Conservation (phyloP, 495 filamentous ascomycete species). For the Pyronema domesticum region DNA sequence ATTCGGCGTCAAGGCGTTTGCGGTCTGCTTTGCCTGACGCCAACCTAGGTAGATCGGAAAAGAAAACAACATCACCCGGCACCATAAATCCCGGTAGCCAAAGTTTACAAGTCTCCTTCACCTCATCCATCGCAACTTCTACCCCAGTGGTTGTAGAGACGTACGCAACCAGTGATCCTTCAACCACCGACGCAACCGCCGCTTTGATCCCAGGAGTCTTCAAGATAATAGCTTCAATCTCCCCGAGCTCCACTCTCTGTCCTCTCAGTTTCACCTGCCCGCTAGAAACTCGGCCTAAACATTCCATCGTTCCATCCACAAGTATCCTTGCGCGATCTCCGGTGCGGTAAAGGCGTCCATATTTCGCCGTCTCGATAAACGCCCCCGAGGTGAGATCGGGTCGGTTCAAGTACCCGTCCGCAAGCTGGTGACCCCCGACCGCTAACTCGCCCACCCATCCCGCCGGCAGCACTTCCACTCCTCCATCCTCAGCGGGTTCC, state of each 20-base stretch:
- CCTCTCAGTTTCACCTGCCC: slow-evolving; percentile 73
- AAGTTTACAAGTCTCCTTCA: slow-evolving; percentile 40
- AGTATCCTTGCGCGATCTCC: slow-evolving; percentile 63
- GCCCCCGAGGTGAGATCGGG: slow-evolving; percentile 54
- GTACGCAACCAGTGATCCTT: slow-evolving; percentile 47
- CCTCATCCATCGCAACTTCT: slow-evolving; percentile 21
- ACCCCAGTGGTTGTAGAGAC: slow-evolving; percentile 32
- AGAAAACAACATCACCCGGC: slow-evolving; percentile 46
- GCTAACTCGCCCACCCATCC: slow-evolving; percentile 66
- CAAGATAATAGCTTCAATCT: slow-evolving; percentile 54
- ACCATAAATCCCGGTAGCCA: slow-evolving; percentile 70
- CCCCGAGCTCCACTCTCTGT: slow-evolving; percentile 67
- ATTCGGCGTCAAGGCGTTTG: slow-evolving; percentile 42
- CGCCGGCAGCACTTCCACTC: slow-evolving; percentile 37
- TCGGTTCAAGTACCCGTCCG: slow-evolving; percentile 65
- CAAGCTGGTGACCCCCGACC: slow-evolving; percentile 62
- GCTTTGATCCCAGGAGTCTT: slow-evolving; percentile 34
- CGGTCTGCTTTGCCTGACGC: slow-evolving; percentile 66
- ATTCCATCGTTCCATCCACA: slow-evolving; percentile 53
- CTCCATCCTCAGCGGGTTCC: slow-evolving; percentile 11
- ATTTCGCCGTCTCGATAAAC: slow-evolving; percentile 35
- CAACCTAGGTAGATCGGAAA: slow-evolving; percentile 45
- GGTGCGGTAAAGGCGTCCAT: slow-evolving; percentile 55
- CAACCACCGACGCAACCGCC: slow-evolving; percentile 42
- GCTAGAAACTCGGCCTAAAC: slow-evolving; percentile 57